Conservation (phyloP, 768 basidiomycete species). For the Boletus insuetus region DNA sequence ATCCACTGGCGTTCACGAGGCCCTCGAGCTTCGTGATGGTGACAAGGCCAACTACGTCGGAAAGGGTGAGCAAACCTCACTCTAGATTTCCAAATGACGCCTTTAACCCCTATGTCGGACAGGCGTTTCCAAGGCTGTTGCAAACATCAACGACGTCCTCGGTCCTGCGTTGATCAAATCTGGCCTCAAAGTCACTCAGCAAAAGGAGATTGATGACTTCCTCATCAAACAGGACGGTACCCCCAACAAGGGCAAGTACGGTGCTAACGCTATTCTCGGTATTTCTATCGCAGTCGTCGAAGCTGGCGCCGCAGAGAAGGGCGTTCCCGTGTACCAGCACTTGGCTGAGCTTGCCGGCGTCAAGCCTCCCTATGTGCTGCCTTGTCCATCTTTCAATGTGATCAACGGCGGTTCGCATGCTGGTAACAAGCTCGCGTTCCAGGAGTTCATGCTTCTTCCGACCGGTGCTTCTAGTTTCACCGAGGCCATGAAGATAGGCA, state of each 20-base stretch:
- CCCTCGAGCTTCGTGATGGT: conserved; percentile 96
- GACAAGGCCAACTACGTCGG: conserved; percentile 92
- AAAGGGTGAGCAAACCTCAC: conserved; percentile 62
- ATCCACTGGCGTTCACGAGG: conserved; percentile 97
- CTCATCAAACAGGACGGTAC: conserved; percentile 98
- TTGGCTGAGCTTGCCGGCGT: conserved; percentile 94
- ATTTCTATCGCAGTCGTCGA: conserved; percentile 94
- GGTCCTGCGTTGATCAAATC: conserved; percentile 86
- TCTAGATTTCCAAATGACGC: background rate
- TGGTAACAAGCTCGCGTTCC: conserved; percentile 99
- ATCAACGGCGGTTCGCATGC: conserved; percentile 99
- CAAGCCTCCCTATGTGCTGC: conserved; percentile 91
- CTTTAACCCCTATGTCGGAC: conserved; percentile 5
- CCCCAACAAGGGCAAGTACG: conserved; percentile 98
- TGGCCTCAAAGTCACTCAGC: conserved; percentile 78
- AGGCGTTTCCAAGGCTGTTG: conserved; percentile 93
- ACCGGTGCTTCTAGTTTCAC: conserved; percentile 90
- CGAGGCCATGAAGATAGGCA: conserved; percentile 98
- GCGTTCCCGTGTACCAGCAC: conserved; percentile 93
- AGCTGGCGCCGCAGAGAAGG: conserved; percentile 94
- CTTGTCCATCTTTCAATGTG: conserved; percentile 94
- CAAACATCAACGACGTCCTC: conserved; percentile 90
- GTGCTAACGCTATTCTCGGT: conserved; percentile 98
- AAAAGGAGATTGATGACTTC: conserved; percentile 96
- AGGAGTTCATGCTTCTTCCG: conserved; percentile 99